Conservation (phyloP, 164 flowering plant species). For the Litsea cubeba region DNA sequence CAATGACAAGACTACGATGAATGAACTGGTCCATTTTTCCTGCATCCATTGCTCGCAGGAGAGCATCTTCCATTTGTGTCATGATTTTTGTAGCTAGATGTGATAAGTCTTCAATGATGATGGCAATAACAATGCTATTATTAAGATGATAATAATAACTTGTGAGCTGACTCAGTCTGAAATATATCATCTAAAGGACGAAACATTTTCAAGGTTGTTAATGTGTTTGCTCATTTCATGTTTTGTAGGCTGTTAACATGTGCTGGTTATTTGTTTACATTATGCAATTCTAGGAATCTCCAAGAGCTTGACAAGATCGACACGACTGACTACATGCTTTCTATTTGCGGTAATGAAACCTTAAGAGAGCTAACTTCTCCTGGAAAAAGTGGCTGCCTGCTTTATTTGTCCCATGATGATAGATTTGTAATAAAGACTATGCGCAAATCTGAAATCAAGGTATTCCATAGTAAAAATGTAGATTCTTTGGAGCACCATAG, state of each 20-base stretch:
- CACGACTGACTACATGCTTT: conserved; percentile 30
- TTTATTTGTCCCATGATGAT: conserved; percentile 28
- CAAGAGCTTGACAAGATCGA: conserved; percentile 32
- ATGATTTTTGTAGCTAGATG: too few relatives aligned
- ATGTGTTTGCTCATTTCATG: not conserved
- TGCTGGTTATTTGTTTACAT: not conserved
- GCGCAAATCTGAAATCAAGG: conserved; percentile 47
- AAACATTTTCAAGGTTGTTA: not conserved
- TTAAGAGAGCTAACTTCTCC: conserved; percentile 27
- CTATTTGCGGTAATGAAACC: conserved; percentile 36
- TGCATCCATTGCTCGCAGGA: too few relatives aligned
- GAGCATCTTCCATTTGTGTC: too few relatives aligned
- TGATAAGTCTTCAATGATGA: too few relatives aligned
- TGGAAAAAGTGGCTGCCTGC: conserved; percentile 21
- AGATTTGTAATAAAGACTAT: conserved; percentile 38
- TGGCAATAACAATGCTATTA: too few relatives aligned
- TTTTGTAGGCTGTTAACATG: not conserved
- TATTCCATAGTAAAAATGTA: conserved; percentile 7
- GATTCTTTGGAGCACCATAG: too few relatives aligned
- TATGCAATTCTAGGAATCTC: conserved; percentile 24
- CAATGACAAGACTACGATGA: too few relatives aligned
- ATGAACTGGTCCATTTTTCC: too few relatives aligned
- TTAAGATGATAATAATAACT: not conserved
- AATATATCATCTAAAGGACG: not conserved
- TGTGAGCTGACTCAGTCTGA: not conserved